These are phyloP conservation scores for Fusarium sp. DNA, from an alignment of 2,329 filamentous ascomycete genomes.

Conservation along the genomic window DNA sequence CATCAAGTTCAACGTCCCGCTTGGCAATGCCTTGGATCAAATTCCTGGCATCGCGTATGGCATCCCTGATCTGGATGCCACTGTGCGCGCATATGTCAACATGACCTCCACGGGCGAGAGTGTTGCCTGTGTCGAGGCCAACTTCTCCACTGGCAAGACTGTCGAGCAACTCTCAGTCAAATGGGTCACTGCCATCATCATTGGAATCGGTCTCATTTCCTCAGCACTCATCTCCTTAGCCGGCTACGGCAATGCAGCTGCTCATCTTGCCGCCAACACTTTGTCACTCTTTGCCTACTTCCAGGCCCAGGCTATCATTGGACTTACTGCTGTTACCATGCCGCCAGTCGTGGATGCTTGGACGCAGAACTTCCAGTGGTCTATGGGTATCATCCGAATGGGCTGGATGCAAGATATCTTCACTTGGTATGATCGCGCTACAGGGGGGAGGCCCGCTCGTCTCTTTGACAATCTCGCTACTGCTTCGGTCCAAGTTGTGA, in stretches of 20 bases:
- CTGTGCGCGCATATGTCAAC: constrained; percentile 83
- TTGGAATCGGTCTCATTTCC: constrained; percentile 81
- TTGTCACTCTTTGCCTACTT: constrained; percentile 93
- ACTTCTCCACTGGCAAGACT: constrained; percentile 89
- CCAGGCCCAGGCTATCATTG: constrained; percentile 91
- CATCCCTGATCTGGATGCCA: constrained; percentile 90
- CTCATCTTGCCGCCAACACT: constrained; percentile 92
- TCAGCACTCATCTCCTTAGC: constrained; percentile 89
- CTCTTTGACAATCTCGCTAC: constrained; percentile 77
- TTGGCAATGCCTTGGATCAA: constrained; percentile 66
- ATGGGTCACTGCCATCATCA: constrained; percentile 89
- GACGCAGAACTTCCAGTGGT: constrained; percentile 99
- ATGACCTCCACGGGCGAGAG: constrained; percentile 66
- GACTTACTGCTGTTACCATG: constrained; percentile 80
- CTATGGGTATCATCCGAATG: constrained; percentile 91
- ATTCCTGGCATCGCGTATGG: constrained; percentile 88
- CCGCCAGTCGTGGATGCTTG: constrained; percentile 90
- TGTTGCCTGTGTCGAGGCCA: constrained; percentile 87
- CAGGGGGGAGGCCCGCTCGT: constrained; percentile 83
- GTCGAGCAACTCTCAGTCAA: constrained; percentile 89
- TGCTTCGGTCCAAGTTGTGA: constrained; percentile 84
- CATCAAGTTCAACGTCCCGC: constrained; percentile 72
- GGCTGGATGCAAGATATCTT: constrained; percentile 86
- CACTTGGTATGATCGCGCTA: constrained; percentile 95
- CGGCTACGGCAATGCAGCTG: constrained; percentile 91